These are phyloP conservation scores for Rhodomyrtus tomentosa DNA, from an alignment of 345 rosid genomes.

Conservation along the genomic window DNA sequence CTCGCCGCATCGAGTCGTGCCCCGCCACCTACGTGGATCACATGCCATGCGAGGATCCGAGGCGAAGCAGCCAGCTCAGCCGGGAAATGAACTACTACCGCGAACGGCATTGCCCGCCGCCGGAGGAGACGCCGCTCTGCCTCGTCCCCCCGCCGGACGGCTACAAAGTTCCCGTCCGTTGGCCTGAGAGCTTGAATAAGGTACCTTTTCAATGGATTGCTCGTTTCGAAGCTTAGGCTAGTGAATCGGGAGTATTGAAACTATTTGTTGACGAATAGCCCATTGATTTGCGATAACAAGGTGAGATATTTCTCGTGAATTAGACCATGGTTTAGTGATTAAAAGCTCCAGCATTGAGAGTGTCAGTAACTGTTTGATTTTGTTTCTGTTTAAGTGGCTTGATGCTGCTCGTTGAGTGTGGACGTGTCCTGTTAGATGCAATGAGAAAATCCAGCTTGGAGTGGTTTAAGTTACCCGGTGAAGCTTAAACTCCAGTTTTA, in stretches of 20 bases:
- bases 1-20: neutral
- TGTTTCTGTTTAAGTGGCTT: neutral
- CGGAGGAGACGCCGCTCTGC: constrained; percentile 32
- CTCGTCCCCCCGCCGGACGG: constrained; percentile 35
- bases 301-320: neutral
- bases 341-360: neutral
- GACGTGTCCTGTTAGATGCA: neutral
- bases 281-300: neutral
- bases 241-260: neutral
- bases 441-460: neutral
- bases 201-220: neutral
- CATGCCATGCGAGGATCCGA: constrained; percentile 47
- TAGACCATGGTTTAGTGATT: neutral
- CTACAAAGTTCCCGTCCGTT: constrained; percentile 27
- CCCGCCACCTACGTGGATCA: constrained; percentile 25
- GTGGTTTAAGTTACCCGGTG: neutral
- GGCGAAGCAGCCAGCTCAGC: constrained; percentile 33
- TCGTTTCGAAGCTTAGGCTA: neutral
- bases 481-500: neutral
- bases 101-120: constrained; percentile 32
- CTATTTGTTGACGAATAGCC: neutral
- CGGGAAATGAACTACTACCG: constrained; percentile 39
- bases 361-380: neutral
- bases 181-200: constrained; percentile 42
- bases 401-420: neutral